These are phyloP conservation scores for Pestalotiopsis sp. DNA, from an alignment of 2,329 filamentous ascomycete genomes.

Conservation along the genomic window DNA sequence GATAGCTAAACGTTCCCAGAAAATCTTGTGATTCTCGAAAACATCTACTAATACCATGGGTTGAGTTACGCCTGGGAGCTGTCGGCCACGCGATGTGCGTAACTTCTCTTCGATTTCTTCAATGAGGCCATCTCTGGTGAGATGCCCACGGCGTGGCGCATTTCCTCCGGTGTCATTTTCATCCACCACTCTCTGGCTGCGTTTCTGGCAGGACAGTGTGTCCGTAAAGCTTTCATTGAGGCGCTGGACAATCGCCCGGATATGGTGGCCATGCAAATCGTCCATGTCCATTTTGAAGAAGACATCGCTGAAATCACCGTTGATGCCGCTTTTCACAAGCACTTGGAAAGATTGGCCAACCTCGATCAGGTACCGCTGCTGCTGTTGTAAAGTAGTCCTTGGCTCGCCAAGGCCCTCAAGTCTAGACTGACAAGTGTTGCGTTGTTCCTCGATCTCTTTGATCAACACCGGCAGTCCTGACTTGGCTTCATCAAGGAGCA, in stretches of 20 bases:
- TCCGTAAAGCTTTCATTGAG: constrained; percentile 48
- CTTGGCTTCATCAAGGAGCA: constrained; percentile 52
- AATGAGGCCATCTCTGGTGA: too few relatives aligned
- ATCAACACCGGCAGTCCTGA: constrained; percentile 48
- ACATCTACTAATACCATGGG: too few relatives aligned
- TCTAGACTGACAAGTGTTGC: constrained; percentile 33
- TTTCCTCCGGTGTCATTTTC: neutral
- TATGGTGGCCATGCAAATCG: constrained; percentile 42
- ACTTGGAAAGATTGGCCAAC: constrained; percentile 47
- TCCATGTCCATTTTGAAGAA: constrained; percentile 50
- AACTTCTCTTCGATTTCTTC: too few relatives aligned
- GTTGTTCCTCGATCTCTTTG: constrained; percentile 41
- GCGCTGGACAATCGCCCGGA: constrained; percentile 59
- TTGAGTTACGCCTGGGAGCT: too few relatives aligned
- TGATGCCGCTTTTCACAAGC: constrained; percentile 46
- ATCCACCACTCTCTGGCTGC: constrained; percentile 33
- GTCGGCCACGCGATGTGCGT: too few relatives aligned
- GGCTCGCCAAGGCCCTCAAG: constrained; percentile 52
- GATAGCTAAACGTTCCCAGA: too few relatives aligned
- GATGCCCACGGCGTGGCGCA: too few relatives aligned
- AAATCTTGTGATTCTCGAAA: too few relatives aligned
- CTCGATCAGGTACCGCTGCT: constrained; percentile 48
- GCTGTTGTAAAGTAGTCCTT: constrained; percentile 47
- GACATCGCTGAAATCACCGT: constrained; percentile 52
- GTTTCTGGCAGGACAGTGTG: constrained; percentile 44